Conservation (phyloP, 192 early-diverging fungal genomes). For the Backusella sp. region DNA sequence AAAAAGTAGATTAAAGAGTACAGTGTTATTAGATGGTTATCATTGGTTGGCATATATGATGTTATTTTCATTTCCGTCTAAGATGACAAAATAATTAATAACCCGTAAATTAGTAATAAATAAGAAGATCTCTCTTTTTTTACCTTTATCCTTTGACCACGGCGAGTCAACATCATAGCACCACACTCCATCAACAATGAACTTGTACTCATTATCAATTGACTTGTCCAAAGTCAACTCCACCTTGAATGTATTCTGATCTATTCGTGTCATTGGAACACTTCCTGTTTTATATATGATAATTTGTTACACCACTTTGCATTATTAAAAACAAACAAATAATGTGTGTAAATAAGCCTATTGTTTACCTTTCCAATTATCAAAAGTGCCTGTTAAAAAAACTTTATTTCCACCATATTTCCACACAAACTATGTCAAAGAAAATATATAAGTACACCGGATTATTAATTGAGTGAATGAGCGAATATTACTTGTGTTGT, state of each 20-base stretch:
- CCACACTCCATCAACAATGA: conserved; percentile 43
- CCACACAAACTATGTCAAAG: conserved; percentile 32
- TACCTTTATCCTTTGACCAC: conserved; percentile 22
- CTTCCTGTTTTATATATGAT: neutral
- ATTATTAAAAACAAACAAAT: neutral
- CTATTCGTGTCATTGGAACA: conserved; percentile 16
- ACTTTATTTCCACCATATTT: conserved; percentile 38
- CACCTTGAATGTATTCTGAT: conserved; percentile 5
- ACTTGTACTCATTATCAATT: conserved; percentile 36
- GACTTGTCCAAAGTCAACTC: conserved; percentile 16
- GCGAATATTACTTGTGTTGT: neutral
- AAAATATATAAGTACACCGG: neutral
- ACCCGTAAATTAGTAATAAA: neutral
- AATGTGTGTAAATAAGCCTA: neutral
- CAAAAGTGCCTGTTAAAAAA: conserved; percentile 41
- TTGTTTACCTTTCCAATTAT: conserved; percentile 38
- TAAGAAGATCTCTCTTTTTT: neutral
- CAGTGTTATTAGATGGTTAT: neutral
- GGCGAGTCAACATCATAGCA: conserved; percentile 34
- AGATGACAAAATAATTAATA: neutral
- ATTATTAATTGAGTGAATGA: neutral
- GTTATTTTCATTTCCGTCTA: conserved; percentile 34
- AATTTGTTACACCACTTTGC: neutral
- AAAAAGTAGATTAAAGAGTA: neutral
- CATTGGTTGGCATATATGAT: conserved; percentile 15